Conservation (phyloP, 2,329 filamentous ascomycete genomes). For the Nemania diffusa region DNA sequence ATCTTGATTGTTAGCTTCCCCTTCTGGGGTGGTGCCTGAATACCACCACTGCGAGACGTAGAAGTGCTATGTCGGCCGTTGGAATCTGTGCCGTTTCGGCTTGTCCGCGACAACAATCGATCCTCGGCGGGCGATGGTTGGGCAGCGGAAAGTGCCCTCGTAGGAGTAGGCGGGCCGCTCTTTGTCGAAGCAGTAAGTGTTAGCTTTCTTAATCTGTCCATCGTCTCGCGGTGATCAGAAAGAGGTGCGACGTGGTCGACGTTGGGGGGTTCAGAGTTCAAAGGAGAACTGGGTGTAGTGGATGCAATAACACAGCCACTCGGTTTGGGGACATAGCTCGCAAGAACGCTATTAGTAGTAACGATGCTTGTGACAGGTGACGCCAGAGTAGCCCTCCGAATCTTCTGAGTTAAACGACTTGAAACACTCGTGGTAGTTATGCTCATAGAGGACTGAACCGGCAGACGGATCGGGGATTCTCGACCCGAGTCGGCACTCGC, state of each 20-base stretch:
- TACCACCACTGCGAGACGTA: constrained; percentile 57
- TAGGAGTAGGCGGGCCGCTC: constrained; percentile 92
- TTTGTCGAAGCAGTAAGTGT: constrained; percentile 83
- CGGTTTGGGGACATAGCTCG: constrained; percentile 76
- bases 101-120: constrained; percentile 46
- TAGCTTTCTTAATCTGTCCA: constrained; percentile 84
- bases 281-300: constrained; percentile 64
- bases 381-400: constrained; percentile 58
- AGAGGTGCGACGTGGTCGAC: constrained; percentile 50
- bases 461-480: constrained; percentile 49
- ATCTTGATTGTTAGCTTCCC: constrained; percentile 93
- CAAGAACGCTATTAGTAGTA: constrained; percentile 71
- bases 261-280: constrained; percentile 53
- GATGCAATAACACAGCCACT: constrained; percentile 63
- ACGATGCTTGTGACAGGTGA: constrained; percentile 73
- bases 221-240: constrained; percentile 67
- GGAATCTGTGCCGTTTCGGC: constrained; percentile 55
- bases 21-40: constrained; percentile 76
- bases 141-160: constrained; percentile 80
- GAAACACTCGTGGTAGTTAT: constrained; percentile 55
- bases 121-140: constrained; percentile 60
- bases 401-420: constrained; percentile 55
- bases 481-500: constrained; percentile 53
- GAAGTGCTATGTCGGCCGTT: constrained; percentile 66
- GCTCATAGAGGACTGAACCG: constrained; percentile 52